Conservation (phyloP, 140 eudicot genomes). For the Bidens hawaiensis region DNA sequence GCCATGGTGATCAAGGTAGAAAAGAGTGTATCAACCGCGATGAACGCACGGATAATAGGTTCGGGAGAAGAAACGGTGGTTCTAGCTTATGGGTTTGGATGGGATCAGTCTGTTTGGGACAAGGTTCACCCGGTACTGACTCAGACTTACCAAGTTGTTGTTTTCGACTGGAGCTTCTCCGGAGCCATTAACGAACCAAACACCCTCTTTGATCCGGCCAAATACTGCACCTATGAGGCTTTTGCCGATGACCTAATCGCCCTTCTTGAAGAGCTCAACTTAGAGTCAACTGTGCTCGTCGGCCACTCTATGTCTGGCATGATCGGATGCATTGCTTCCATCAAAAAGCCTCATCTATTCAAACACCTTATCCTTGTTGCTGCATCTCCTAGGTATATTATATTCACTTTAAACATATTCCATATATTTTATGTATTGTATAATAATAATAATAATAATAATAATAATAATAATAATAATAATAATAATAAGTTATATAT, state of each 20-base stretch:
- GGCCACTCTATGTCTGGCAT: conserved; percentile 97
- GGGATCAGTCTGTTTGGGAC: conserved; percentile 77
- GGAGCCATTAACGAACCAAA: conserved; percentile 57
- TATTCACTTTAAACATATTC: background rate
- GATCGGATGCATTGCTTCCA: conserved; percentile 94
- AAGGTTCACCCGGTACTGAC: conserved; percentile 32
- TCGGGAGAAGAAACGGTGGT: conserved; percentile 52
- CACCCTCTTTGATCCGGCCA: conserved; percentile 47
- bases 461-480: too few relatives aligned
- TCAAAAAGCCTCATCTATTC: conserved; percentile 75
- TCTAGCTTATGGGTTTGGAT: conserved; percentile 77
- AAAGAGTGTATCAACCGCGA: conserved; percentile 41
- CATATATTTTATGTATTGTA: background rate
- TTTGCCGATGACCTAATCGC: conserved; percentile 66
- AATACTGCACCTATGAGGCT: conserved; percentile 48
- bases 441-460: too few relatives aligned
- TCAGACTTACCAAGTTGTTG: conserved; percentile 32
- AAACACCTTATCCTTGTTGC: conserved; percentile 58
- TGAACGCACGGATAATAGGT: conserved; percentile 60
- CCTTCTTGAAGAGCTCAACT: conserved; percentile 58
- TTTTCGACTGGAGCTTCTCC: conserved; percentile 76
- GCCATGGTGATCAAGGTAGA: conserved; percentile 50
- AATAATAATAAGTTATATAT: too few relatives aligned
- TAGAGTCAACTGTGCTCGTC: conserved; percentile 50
- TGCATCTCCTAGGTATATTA: conserved; percentile 68